Percentiles rank a stretch among this genome's conserved stretches.
Conservation (phyloP, 805 yeast genomes). For the Candida gorgasii region DNA sequence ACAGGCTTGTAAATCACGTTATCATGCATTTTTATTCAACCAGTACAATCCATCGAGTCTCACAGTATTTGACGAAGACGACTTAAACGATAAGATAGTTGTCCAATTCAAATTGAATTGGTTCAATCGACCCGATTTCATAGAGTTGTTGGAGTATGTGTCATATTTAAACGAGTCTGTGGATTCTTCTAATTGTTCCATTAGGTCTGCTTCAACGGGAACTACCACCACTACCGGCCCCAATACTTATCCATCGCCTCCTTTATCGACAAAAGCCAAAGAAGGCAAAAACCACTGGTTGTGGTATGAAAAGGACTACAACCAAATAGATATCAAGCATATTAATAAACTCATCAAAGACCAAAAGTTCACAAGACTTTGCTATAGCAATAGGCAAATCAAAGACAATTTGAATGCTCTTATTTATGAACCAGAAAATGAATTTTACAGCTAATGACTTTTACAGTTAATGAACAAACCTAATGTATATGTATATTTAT, state of each 20-base stretch:
- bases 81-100: conserved; percentile 14
- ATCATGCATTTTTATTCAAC: conserved; percentile 20
- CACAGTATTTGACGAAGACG: conserved; percentile 4
- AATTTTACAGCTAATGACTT: too few species aligned
- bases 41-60: conserved; percentile 13
- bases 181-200: conserved; percentile 1
- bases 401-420: conserved; percentile 15
- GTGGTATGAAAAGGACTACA: conserved; percentile 32
- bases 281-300: conserved; percentile 23
- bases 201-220: not conserved
- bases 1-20: conserved; percentile 27
- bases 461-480: too few species aligned
- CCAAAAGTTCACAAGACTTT: conserved; percentile 18
- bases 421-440: not conserved
- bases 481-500: not conserved
- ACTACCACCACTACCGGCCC: not conserved
- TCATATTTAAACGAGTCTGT: conserved; percentile 8
- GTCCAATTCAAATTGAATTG: conserved; percentile 15
- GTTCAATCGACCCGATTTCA: conserved; percentile 12
- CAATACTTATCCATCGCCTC: conserved; percentile 8
- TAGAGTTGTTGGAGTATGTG: conserved; percentile 11
- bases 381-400: conserved; percentile 24
- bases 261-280: not conserved
- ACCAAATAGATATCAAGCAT: conserved; percentile 19
- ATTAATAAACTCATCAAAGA: conserved; percentile 21